Evolutionary conservation across 2,329 filamentous ascomycete species (phyloP).

Genomic region (Neonectria hederae): DNA sequence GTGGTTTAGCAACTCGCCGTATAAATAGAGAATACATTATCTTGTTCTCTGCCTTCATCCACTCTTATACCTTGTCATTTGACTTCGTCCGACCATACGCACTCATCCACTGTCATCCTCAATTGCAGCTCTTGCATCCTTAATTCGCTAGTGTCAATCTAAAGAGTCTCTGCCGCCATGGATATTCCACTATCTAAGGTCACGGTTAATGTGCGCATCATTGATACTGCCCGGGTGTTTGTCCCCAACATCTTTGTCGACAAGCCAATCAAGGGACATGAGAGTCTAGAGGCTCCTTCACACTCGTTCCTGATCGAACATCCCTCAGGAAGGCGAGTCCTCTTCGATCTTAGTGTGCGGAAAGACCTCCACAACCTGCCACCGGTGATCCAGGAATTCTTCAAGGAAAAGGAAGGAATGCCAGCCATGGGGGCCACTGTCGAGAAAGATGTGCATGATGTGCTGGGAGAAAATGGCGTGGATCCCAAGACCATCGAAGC

Average conservation of each 20-base stretch:
- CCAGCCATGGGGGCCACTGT: not conserved
- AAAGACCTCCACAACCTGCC: constrained; percentile 2
- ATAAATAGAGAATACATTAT: not conserved
- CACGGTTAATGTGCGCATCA: not conserved
- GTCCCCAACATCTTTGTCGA: not conserved
- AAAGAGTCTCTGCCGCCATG: not conserved
- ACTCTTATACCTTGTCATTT: not conserved
- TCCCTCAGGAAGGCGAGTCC: not conserved
- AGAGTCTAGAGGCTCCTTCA: not conserved
- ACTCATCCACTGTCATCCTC: not conserved
- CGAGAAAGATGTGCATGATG: not conserved
- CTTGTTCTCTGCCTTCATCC: not conserved
- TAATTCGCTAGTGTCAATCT: not conserved
- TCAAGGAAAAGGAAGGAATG: not conserved
- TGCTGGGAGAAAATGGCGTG: constrained; percentile 3
- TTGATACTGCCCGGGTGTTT: not conserved
- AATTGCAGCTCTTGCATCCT: not conserved
- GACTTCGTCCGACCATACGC: not conserved
- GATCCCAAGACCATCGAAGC: constrained; percentile 29
- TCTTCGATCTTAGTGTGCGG: constrained; percentile 8
- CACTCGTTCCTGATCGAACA: constrained; percentile 9
- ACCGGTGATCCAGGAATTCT: not conserved
- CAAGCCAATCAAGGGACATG: not conserved
- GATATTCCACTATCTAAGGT: not conserved
- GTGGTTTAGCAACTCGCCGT: not conserved